These are phyloP conservation scores for Ceratobasidium sp. DNA, from an alignment of 1,284 basidiomycete species.

Conservation along the genomic window DNA sequence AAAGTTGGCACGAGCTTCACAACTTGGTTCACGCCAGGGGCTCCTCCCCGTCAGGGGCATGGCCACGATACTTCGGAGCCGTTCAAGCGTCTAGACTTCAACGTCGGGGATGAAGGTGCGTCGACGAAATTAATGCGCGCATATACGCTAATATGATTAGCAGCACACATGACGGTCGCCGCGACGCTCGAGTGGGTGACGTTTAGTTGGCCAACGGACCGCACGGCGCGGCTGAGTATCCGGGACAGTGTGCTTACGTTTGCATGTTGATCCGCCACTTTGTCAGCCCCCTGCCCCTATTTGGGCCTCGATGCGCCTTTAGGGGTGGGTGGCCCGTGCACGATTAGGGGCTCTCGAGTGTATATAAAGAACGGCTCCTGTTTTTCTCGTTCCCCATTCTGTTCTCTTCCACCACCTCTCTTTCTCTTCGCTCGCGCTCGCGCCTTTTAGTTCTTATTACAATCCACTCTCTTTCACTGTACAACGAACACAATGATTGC, in stretches of 20 bases:
- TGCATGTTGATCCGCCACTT: slow-evolving; percentile 67
- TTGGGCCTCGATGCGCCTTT: slow-evolving; percentile 11
- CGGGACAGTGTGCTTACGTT: slow-evolving; percentile 86
- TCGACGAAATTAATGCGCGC: not conserved
- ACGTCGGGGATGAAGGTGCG: slow-evolving; percentile 62
- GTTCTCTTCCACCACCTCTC: slow-evolving; percentile 44
- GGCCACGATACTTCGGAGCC: slow-evolving; percentile 81
- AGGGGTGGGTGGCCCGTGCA: slow-evolving; percentile 41
- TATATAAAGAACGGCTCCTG: slow-evolving; percentile 36
- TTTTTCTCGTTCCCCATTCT: slow-evolving; percentile 28
- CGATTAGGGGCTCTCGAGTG: slow-evolving; percentile 11
- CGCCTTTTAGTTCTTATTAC: not conserved
- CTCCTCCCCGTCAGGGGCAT: slow-evolving; percentile 86
- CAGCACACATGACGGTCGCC: slow-evolving; percentile 78
- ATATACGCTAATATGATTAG: slow-evolving; percentile 20
- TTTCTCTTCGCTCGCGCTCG: slow-evolving; percentile 29
- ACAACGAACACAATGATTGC: slow-evolving; percentile 45
- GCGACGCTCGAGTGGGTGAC: slow-evolving; percentile 79
- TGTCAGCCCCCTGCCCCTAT: slow-evolving; percentile 42
- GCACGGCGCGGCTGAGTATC: slow-evolving; percentile 86
- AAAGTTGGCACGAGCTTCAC: slow-evolving; percentile 89
- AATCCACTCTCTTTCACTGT: slow-evolving; percentile 36
- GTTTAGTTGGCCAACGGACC: slow-evolving; percentile 87
- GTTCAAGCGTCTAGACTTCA: slow-evolving; percentile 85
- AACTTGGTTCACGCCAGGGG: slow-evolving; percentile 92